A percentile compares a stretch with the other conserved stretches of the same genome.
These are phyloP conservation scores for Perkinsus olseni DNA, from an alignment of 169 alveolate genomes.

Conservation along the genomic window DNA sequence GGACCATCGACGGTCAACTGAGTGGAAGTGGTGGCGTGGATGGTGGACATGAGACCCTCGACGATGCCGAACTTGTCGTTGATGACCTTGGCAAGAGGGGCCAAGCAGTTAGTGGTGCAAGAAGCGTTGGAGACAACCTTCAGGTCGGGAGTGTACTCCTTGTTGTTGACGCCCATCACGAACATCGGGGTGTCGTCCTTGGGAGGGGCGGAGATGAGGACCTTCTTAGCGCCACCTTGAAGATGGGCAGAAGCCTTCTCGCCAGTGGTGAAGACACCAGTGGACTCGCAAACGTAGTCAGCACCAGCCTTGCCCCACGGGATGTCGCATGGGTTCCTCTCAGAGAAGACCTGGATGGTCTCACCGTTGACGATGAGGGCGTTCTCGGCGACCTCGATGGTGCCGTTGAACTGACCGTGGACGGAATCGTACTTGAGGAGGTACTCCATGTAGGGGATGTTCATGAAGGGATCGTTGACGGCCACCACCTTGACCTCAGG, in stretches of 20 bases:
- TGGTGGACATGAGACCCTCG: too few species aligned
- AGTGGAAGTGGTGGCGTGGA: too few species aligned
- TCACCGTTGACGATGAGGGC: conserved; percentile 67
- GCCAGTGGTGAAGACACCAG: conserved; percentile 92
- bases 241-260: conserved; percentile 88
- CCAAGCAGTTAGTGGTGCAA: conserved; percentile 99
- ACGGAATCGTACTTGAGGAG: conserved; percentile 91
- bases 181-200: conserved; percentile 93
- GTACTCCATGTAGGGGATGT: conserved; percentile 85
- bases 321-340: conserved; percentile 87
- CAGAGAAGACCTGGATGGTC: conserved; percentile 64
- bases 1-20: too few species aligned
- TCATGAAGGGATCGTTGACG: conserved; percentile 86
- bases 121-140: conserved; percentile 96
- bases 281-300: conserved; percentile 93
- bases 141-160: conserved; percentile 67
- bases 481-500: conserved; percentile 69
- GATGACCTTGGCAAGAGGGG: conserved; percentile 97
- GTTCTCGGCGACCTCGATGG: conserved; percentile 51
- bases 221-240: conserved; percentile 73
- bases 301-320: conserved; percentile 94
- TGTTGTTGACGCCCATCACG: conserved; percentile 97
- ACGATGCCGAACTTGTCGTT: too few species aligned
- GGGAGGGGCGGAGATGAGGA: conserved; percentile 88
- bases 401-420: conserved; percentile 79